Percentiles rank a stretch among this genome's conserved stretches.
These are phyloP conservation scores for Lycium barbarum DNA, from an alignment of 257 asterid genomes.

Conservation along the genomic window DNA sequence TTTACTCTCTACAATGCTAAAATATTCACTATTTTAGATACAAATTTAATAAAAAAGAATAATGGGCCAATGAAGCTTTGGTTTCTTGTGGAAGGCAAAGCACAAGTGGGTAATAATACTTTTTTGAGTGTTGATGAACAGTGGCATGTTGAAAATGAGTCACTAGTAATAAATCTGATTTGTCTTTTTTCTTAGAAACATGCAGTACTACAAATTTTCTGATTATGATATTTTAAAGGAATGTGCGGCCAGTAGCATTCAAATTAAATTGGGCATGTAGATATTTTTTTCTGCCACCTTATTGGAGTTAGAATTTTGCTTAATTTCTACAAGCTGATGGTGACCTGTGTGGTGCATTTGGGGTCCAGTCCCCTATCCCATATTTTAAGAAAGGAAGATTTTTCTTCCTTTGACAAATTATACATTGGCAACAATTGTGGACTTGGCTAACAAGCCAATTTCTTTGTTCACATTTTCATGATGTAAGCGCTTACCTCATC, in stretches of 20 bases:
- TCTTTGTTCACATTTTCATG: no score
- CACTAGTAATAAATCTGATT: neutral
- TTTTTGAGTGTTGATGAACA: neutral
- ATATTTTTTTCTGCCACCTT: neutral
- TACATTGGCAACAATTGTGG: no score
- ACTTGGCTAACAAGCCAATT: no score
- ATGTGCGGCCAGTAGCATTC: slow-evolving; percentile 1
- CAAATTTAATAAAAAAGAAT: neutral
- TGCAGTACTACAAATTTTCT: neutral
- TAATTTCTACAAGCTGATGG: neutral
- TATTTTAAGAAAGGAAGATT: no score
- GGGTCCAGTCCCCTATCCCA: no score
- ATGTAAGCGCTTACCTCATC: no score
- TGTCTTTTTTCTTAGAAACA: neutral
- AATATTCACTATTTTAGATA: neutral
- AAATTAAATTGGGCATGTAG: neutral
- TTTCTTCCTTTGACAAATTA: no score
- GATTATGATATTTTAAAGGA: neutral
- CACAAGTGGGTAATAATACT: neutral
- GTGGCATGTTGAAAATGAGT: slow-evolving; percentile 31
- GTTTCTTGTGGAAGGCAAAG: no score
- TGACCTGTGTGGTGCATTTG: no score
- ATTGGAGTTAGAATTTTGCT: neutral
- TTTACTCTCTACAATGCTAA: neutral
- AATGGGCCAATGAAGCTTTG: no score